Conservation (phyloP, 192 early-diverging fungal species). For the Jimgerdemannia flammicorona region DNA sequence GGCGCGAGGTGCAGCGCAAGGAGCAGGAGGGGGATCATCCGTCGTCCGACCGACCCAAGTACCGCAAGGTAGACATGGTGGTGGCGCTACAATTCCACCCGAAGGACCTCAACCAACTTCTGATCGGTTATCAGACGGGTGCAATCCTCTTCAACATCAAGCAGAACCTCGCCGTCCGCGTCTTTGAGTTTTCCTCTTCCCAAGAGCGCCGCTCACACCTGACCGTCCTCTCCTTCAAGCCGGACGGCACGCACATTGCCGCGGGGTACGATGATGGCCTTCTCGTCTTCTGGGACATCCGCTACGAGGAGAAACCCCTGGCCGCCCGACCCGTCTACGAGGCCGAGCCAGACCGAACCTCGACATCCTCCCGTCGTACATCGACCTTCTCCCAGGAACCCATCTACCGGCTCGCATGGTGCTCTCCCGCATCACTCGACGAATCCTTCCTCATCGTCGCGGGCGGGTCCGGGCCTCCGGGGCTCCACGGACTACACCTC, state of each 20-base stretch:
- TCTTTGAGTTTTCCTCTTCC: slow-evolving; percentile 26
- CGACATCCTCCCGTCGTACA: slow-evolving; percentile 4
- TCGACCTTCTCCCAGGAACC: slow-evolving; percentile 23
- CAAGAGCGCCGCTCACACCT: slow-evolving; percentile 27
- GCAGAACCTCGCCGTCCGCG: slow-evolving; percentile 26
- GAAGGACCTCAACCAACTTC: slow-evolving; percentile 41
- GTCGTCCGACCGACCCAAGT: background rate
- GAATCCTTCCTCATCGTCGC: slow-evolving; percentile 40
- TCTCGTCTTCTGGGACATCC: slow-evolving; percentile 43
- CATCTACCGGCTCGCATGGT: slow-evolving; percentile 44
- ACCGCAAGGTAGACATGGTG: slow-evolving; percentile 26
- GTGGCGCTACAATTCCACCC: slow-evolving; percentile 46
- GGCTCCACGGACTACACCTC: slow-evolving; percentile 38
- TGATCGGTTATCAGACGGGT: slow-evolving; percentile 48
- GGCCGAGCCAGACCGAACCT: background rate
- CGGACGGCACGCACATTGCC: slow-evolving; percentile 42
- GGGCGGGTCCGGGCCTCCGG: slow-evolving; percentile 32
- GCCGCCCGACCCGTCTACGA: slow-evolving; percentile 15
- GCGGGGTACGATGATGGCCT: slow-evolving; percentile 40
- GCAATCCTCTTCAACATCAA: slow-evolving; percentile 49
- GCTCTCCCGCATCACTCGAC: slow-evolving; percentile 15
- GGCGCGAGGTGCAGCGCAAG: slow-evolving; percentile 13
- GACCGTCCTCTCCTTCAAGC: slow-evolving; percentile 42
- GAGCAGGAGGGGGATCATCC: background rate
- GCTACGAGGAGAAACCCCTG: slow-evolving; percentile 19